Evolutionary conservation across 1,284 basidiomycete genomes (phyloP), one percentile per base, ranked within the genome.

Genomic region (Earliella scabrosa): DNA sequence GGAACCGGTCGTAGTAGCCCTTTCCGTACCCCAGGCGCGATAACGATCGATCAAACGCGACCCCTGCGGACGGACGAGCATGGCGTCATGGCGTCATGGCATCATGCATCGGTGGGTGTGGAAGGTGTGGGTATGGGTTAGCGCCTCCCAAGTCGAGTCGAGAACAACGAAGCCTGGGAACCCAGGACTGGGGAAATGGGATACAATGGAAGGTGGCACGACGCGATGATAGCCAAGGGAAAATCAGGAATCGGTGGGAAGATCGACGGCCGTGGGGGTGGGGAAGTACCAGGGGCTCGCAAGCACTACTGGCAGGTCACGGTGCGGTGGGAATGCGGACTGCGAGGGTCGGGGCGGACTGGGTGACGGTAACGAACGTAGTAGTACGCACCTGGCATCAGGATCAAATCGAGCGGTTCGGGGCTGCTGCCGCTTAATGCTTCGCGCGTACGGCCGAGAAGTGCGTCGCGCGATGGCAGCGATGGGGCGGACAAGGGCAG

Each of bases 11-110:
- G 64, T 92, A 92, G 72, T 88, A 91, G 6, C 90, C 90, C 71
- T 89, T 92, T 35, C 90, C 90, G 64, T 91, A 88, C 6, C 90
- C 90, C 23, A 92, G 77, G 31, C 90, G 85, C 50, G 83, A 83
- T 54, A 87, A 69, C n/a, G 80, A 79, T 45, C 73, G 75, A 72
- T 92, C 90, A 64, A 92, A 92, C n/a, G 87, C 90, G 48, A 92
- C 81, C 31, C 87, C 90, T 90, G 55, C 41, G n/a, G 46, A 16
- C 5, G 32, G 29, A 23, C 9, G 7, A 31, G 11, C 27, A 24
- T 7, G 20, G 1, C 18, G 4, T 31, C 35, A 49, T 31, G 29
- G 40, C 49, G 55, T 52, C 51, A 53, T 57, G 32, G 23, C 43
- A 20, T 13, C 39, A 23, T 13, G 11, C 14, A 40, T 34, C 35